Conservation (phyloP, 108 stramenopile species). For the Fragilariopsis cylindrus region DNA sequence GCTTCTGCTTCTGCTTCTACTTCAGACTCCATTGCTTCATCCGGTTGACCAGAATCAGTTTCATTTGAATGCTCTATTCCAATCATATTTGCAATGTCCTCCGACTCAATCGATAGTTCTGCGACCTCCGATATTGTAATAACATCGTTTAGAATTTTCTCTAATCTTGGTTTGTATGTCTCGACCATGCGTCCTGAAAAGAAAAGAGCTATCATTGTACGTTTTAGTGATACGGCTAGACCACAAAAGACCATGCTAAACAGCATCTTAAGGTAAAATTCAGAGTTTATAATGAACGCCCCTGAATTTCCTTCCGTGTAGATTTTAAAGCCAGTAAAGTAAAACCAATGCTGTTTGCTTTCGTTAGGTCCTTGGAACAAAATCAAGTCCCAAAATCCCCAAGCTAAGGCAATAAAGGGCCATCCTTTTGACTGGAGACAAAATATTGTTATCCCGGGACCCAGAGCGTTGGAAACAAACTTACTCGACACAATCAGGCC, state of each 20-base stretch:
- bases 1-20: background rate
- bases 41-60: background rate
- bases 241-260: conserved; percentile 65
- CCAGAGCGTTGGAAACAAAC: conserved; percentile 46
- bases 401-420: conserved; percentile 62
- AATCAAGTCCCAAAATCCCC: conserved; percentile 62
- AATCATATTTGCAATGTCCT: conserved; percentile 13
- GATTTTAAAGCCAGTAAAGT: conserved; percentile 59
- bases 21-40: background rate
- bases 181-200: conserved; percentile 53
- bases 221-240: conserved; percentile 56
- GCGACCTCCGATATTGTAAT: conserved; percentile 63
- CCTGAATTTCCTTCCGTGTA: conserved; percentile 46
- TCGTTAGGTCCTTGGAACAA: conserved; percentile 54
- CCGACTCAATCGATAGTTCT: conserved; percentile 50
- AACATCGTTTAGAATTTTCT: conserved; percentile 51
- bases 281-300: conserved; percentile 49
- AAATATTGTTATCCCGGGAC: conserved; percentile 71
- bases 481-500: conserved; percentile 35
- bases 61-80: conserved; percentile 8
- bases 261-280: conserved; percentile 58
- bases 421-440: conserved; percentile 75
- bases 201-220: conserved; percentile 64
- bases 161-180: conserved; percentile 53
- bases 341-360: conserved; percentile 60